These are phyloP conservation scores for Pyrus pyrifolia DNA, from an alignment of 306 rosid species.

Conservation along the genomic window DNA sequence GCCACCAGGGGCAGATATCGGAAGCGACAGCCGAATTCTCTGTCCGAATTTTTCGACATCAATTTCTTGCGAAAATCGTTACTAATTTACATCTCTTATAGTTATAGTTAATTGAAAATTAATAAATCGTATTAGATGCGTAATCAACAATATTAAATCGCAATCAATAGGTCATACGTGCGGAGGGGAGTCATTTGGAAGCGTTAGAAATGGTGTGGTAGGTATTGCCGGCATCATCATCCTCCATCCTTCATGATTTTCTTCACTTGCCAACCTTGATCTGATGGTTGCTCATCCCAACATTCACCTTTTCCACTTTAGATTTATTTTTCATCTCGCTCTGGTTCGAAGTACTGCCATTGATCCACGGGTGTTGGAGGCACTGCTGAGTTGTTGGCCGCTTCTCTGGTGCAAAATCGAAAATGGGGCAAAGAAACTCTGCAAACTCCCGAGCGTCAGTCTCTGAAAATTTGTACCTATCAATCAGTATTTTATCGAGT, in stretches of 20 bases:
- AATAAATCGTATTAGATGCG: slow-evolving; percentile 30
- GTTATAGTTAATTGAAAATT: slow-evolving; percentile 25
- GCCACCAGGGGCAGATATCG: slow-evolving; percentile 10
- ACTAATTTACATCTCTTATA: slow-evolving; percentile 52
- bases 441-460: slow-evolving; percentile 63
- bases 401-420: slow-evolving; percentile 79
- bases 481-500: slow-evolving; percentile 60
- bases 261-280: slow-evolving; percentile 72
- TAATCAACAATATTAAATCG: slow-evolving; percentile 33
- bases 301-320: slow-evolving; percentile 40
- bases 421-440: slow-evolving; percentile 63
- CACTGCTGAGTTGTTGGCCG: slow-evolving; percentile 88
- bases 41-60: slow-evolving; percentile 13
- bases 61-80: slow-evolving; percentile 39
- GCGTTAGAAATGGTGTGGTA: slow-evolving; percentile 1
- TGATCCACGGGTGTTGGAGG: slow-evolving; percentile 81
- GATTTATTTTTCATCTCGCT: slow-evolving; percentile 37
- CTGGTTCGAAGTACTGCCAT: slow-evolving; percentile 27
- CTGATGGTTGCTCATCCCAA: slow-evolving; percentile 73
- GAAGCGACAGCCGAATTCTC: slow-evolving; percentile 31
- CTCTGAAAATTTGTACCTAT: slow-evolving; percentile 63
- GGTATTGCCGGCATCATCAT: slow-evolving; percentile 13
- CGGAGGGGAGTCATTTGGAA: not conserved
- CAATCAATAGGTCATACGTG: slow-evolving; percentile 16
- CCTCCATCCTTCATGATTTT: slow-evolving; percentile 11